Evolutionary conservation across 192 early-diverging fungal genomes (phyloP).

Genomic region (Umbelopsis ramanniana): DNA sequence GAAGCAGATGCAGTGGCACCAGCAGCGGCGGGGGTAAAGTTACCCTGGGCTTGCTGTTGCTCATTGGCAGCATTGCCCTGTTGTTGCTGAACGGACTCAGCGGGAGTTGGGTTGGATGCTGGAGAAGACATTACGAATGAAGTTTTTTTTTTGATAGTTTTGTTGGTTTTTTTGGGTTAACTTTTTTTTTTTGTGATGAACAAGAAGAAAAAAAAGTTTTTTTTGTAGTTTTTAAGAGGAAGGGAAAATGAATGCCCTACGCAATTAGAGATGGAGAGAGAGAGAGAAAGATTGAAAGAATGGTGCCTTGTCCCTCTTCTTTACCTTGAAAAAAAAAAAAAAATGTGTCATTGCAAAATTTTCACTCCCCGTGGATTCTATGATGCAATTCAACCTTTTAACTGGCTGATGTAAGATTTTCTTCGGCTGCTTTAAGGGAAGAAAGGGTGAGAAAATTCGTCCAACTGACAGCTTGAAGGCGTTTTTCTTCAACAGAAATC

Average conservation of each 20-base stretch:
- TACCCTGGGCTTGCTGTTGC: slow-evolving; percentile 24
- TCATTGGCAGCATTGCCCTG: slow-evolving; percentile 42
- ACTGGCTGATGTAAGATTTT: not conserved
- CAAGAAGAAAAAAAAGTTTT: slow-evolving; percentile 16
- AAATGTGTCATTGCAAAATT: slow-evolving; percentile 23
- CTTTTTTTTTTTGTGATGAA: not conserved
- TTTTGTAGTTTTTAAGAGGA: slow-evolving; percentile 10
- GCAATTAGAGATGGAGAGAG: slow-evolving; percentile 19
- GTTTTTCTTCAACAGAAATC: slow-evolving; percentile 19
- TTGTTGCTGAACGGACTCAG: slow-evolving; percentile 14
- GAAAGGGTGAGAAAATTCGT: slow-evolving; percentile 6
- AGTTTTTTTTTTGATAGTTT: slow-evolving; percentile 23
- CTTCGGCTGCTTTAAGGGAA: not conserved
- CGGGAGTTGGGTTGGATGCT: slow-evolving; percentile 20
- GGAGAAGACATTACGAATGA: slow-evolving; percentile 6
- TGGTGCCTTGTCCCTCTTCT: not conserved
- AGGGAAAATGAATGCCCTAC: slow-evolving; percentile 26
- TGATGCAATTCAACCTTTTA: not conserved
- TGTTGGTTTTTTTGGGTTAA: slow-evolving; percentile 21
- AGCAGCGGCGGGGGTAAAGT: slow-evolving; percentile 44
- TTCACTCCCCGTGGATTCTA: not conserved
- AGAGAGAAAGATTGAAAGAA: slow-evolving; percentile 11
- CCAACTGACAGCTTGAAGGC: not conserved
- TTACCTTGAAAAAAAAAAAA: slow-evolving; percentile 4
- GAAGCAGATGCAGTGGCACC: slow-evolving; percentile 53